phyloP scores from a whole-genome alignment of 2,329 filamentous ascomycete genomes.

The Pseudogymnoascus sp. region DNA sequence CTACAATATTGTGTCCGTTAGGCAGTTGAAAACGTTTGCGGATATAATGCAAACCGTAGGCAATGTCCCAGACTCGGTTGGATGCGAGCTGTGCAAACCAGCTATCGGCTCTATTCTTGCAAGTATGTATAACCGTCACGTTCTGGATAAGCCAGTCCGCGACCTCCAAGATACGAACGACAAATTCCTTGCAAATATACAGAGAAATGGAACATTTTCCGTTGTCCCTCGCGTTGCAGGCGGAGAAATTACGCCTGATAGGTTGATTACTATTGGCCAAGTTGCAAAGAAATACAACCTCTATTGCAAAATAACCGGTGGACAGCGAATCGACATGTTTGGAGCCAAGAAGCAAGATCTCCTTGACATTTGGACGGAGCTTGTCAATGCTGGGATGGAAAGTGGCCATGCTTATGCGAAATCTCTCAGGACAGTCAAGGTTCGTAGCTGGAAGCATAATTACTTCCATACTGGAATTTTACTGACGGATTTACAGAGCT shows the following conservation, averaged over 20 bases:
- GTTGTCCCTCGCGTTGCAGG: slow-evolving; percentile 76
- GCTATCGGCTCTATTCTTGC: slow-evolving; percentile 72
- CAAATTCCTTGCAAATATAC: slow-evolving; percentile 79
- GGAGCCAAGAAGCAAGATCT: slow-evolving; percentile 84
- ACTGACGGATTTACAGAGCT: slow-evolving; percentile 42
- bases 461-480: background rate
- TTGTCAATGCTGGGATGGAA: slow-evolving; percentile 81
- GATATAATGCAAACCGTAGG: slow-evolving; percentile 75
- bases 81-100: slow-evolving; percentile 84
- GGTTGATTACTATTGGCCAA: slow-evolving; percentile 72
- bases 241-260: slow-evolving; percentile 82
- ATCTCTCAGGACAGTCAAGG: slow-evolving; percentile 75
- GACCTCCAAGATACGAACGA: slow-evolving; percentile 89
- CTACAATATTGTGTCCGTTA: slow-evolving; percentile 83
- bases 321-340: slow-evolving; percentile 88
- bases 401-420: slow-evolving; percentile 89
- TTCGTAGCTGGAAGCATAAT: background rate
- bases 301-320: slow-evolving; percentile 89
- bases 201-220: slow-evolving; percentile 84
- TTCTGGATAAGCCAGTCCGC: slow-evolving; percentile 63
- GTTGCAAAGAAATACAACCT: slow-evolving; percentile 78
- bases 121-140: slow-evolving; percentile 74
- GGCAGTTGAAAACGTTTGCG: slow-evolving; percentile 62
- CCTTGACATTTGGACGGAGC: slow-evolving; percentile 68
- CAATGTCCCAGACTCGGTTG: slow-evolving; percentile 61